Evolutionary conservation across 331 rosid species (phyloP), one percentile per base, ranked within the genome.

Genomic region (Telfairia occidentalis): DNA sequence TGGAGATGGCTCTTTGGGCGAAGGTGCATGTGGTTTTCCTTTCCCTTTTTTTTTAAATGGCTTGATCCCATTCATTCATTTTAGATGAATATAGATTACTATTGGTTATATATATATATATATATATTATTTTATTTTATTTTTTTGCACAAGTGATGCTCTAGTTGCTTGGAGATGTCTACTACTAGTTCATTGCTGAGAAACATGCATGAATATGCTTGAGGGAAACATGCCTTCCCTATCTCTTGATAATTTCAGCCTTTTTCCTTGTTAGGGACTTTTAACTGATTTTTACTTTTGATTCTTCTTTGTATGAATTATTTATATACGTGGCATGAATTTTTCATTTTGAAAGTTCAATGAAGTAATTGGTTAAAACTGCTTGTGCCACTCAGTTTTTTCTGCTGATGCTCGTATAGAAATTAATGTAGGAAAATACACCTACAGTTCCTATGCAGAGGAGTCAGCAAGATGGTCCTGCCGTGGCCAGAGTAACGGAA

Each of bases 1-100:
- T 95, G 80, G 99, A 95, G 89, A 90, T 95, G 99, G 99, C 99
- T 82, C 93, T 95, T 73, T 92, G 99, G 99, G 99, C 96, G 57
- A 95, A 95, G 99, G 99, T 95, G 77, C 74, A 37, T 82, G 83
- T 76, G 67, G 81, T 45, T 60, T 57, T 18, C 29, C 38, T 75
- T 24, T n/a, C n/a, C n/a, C 52, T 45, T 43, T 75, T 58, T n/a
- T n/a, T n/a, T n/a, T n/a, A n/a, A n/a, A n/a, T 23, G 34, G 35
- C 15, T 23, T 40, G 54, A 38, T 34, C 8, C 29, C 49, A 35
- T 64, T 15, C 66, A 29, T 59, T 59, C 4, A 12, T 59, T 9
- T 12, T 35, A 35, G 71, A 35, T 34, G 46, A 16, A 35, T 63
- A n/a, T 3, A n/a, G 43, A 63, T 63, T 34, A 34, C 48, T 35